A percentile compares a stretch with the other conserved stretches of the same genome.
Evolutionary conservation across 495 filamentous ascomycete genomes (phyloP).

Genomic region (Penicillium angulare): DNA sequence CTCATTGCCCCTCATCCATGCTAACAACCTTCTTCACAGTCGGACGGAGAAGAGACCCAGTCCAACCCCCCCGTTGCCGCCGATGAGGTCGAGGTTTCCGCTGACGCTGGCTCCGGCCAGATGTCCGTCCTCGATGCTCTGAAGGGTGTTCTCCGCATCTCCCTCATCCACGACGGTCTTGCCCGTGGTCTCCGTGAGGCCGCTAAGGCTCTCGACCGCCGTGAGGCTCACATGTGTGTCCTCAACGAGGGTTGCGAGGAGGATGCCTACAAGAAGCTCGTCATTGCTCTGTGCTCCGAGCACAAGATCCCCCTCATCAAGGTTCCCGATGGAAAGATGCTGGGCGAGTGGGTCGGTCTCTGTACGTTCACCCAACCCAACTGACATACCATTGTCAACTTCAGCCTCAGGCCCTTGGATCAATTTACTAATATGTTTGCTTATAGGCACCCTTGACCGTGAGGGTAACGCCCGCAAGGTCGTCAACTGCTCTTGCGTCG

Average conservation of each 20-base stretch:
- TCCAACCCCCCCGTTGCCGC: slow-evolving; percentile 68
- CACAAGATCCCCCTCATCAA: slow-evolving; percentile 99
- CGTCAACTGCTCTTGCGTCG: slow-evolving; percentile 99
- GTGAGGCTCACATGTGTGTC: slow-evolving; percentile 99
- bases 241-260: slow-evolving; percentile 98
- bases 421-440: slow-evolving; percentile 20
- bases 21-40: slow-evolving; percentile 42
- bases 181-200: slow-evolving; percentile 97
- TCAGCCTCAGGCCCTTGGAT: no score
- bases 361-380: slow-evolving; percentile 63
- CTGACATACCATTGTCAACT: not conserved
- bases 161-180: slow-evolving; percentile 98
- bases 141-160: slow-evolving; percentile 94
- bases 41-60: slow-evolving; percentile 86
- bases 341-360: slow-evolving; percentile 99
- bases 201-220: slow-evolving; percentile 93
- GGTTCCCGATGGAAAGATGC: slow-evolving; percentile 98
- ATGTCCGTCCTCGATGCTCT: slow-evolving; percentile 98
- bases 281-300: slow-evolving; percentile 95
- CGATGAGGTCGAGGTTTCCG: slow-evolving; percentile 89
- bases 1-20: not conserved
- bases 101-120: slow-evolving; percentile 79
- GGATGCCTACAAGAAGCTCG: slow-evolving; percentile 99
- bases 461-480: slow-evolving; percentile 99
- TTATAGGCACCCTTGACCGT: slow-evolving; percentile 88